Evolutionary conservation across 179 eudicot species (phyloP), one percentile per base, ranked within the genome.

Genomic region (Heliamphora ciliata): DNA sequence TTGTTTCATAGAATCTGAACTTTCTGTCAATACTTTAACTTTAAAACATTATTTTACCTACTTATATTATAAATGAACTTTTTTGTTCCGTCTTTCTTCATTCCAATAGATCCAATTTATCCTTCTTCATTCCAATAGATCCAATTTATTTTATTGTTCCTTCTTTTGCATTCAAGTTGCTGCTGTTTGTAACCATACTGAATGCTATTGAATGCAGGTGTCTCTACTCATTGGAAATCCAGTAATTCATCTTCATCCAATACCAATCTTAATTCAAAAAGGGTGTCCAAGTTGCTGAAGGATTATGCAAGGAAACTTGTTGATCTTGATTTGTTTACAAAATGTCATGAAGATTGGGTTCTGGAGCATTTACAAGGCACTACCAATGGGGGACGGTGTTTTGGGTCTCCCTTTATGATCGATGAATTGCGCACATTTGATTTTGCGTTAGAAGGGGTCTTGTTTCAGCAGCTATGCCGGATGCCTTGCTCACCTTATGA

Each of bases 401-500:
- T 91, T 82, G 84, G 82, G 69, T 90, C 92, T 4, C 96, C 96
- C 71, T 93, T 93, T 81, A 83, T 79, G 54, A 87, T 87, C 8
- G 94, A 93, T 51, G 97, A 93, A 74, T 86, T 93, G 48, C 90
- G 86, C 6, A 86, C 87, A 69, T 91, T 93, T 71, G 97, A 93
- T 85, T 92, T 77, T 78, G 97, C 97, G 77, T 82, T 93, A 87
- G 97, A 93, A 69, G 92, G 89, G 61, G 84, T 91, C 64, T 82
- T 84, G 80, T 91, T 93, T 80, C 94, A 91, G 85, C 97, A 93
- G 82, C 89, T 93, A 71, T 88, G 90, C 56, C 93, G 97, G 9
- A 93, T 93, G 97, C 97, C 97, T 73, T 85, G 88, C 84, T 88
- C 94, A 1, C 83, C 91, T 65, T 85, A 87, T 52, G 64, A 85